Percentiles rank a stretch among this genome's conserved stretches.
Conservation (phyloP, 768 basidiomycete genomes). For the Melanogaster broomeanus region DNA sequence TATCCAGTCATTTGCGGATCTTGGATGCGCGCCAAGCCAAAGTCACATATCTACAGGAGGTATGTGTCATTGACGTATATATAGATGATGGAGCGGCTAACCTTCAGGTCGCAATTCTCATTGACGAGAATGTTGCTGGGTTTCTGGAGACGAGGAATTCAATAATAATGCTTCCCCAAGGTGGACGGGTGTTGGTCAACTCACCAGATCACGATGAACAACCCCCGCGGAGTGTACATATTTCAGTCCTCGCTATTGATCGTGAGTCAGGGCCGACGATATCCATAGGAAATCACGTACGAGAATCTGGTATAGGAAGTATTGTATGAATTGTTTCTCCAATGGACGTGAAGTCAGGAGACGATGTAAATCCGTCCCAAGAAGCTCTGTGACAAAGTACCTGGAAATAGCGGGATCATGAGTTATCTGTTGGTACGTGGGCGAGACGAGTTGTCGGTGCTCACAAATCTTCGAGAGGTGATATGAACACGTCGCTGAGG, state of each 20-base stretch:
- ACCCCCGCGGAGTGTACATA: constrained; percentile 99
- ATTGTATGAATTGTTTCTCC: constrained; percentile 99
- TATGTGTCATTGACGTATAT: constrained; percentile 8
- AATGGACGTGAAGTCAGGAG: constrained; percentile 93
- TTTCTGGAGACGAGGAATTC: constrained; percentile 56
- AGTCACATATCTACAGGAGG: constrained; percentile 86
- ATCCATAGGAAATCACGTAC: constrained; percentile 45
- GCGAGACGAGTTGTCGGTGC: constrained; percentile 27
- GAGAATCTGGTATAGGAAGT: constrained; percentile 98
- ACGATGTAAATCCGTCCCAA: constrained; percentile 97
- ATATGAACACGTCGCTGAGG: constrained; percentile 98
- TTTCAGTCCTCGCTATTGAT: constrained; percentile 86
- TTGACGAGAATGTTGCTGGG: constrained; percentile 99
- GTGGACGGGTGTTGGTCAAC: constrained; percentile 23
- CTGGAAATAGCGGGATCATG: constrained; percentile 41
- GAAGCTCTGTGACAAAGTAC: constrained; percentile 98
- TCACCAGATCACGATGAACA: constrained; percentile 92
- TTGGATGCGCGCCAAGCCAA: constrained; percentile 97
- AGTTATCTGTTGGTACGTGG: not conserved
- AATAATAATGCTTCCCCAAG: not conserved
- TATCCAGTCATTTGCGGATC: constrained; percentile 99
- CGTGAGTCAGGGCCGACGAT: constrained; percentile 7
- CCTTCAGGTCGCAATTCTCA: constrained; percentile 99
- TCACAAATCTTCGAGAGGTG: constrained; percentile 96
- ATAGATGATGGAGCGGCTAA: constrained; percentile 30